Percentiles rank a stretch among this genome's conserved stretches.
These are phyloP conservation scores for Pelargonium nanum DNA, from an alignment of 345 rosid species.

Conservation along the genomic window DNA sequence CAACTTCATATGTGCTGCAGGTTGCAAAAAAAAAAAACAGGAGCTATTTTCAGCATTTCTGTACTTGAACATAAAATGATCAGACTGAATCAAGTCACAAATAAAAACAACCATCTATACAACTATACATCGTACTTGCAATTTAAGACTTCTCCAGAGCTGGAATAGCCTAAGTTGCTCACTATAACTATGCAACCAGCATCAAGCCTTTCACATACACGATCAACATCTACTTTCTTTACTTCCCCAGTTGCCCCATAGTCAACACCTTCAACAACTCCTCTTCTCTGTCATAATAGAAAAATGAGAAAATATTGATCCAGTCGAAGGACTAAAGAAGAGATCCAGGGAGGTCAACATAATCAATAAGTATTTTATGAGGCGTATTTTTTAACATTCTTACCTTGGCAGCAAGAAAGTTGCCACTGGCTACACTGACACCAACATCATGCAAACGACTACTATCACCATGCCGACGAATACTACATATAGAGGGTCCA, in stretches of 20 bases:
- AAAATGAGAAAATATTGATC: constrained; percentile 4
- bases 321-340: neutral
- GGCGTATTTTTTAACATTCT: neutral
- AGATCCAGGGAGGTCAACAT: neutral
- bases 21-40: constrained; percentile 12
- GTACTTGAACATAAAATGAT: neutral
- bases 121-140: constrained; percentile 68
- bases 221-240: constrained; percentile 75
- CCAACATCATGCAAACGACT: constrained; percentile 86
- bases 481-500: constrained; percentile 74
- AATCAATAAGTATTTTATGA: neutral
- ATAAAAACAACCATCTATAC: too few relatives aligned
- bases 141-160: constrained; percentile 92
- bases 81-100: too few relatives aligned
- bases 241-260: constrained; percentile 96
- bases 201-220: constrained; percentile 83
- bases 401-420: constrained; percentile 97
- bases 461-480: constrained; percentile 84
- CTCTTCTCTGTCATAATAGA: constrained; percentile 55
- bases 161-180: constrained; percentile 89
- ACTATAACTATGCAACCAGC: constrained; percentile 68
- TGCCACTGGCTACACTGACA: constrained; percentile 92
- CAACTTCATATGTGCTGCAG: constrained; percentile 93
- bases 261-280: constrained; percentile 87
- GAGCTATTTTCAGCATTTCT: neutral